Evolutionary conservation across 202 grass and related monocot genomes (phyloP).

Genomic region (Tripidium arundinaceum): DNA sequence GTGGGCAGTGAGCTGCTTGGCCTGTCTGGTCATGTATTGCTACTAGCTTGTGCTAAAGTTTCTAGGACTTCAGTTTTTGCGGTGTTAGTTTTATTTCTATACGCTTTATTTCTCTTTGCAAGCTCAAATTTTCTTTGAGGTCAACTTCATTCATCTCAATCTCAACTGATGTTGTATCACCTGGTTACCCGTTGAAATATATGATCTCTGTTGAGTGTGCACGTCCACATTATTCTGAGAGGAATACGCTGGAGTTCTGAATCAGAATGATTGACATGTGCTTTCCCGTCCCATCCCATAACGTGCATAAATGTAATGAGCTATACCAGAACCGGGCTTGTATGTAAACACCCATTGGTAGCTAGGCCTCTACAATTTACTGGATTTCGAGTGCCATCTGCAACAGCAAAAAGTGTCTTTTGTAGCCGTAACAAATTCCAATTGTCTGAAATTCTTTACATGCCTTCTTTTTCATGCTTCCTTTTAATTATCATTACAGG

Average conservation of each 20-base stretch:
- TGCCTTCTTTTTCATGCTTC: too few species aligned
- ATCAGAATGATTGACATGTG: not conserved
- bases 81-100: not conserved
- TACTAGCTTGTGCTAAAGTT: not conserved
- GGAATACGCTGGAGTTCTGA: not conserved
- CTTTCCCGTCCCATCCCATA: not conserved
- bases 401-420: not conserved
- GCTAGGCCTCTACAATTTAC: not conserved
- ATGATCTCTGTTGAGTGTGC: not conserved
- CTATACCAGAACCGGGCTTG: not conserved
- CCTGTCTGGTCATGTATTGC: slow-evolving; percentile 6
- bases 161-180: too few species aligned
- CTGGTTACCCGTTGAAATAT: too few species aligned
- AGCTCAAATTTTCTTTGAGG: not conserved
- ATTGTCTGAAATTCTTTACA: too few species aligned
- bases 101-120: slow-evolving; percentile 8
- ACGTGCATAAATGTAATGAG: not conserved
- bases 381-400: not conserved
- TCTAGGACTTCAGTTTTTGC: not conserved
- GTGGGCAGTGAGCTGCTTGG: not conserved
- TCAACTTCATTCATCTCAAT: too few species aligned
- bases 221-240: not conserved
- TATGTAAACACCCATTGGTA: not conserved
- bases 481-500: not conserved
- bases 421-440: too few species aligned